A percentile compares a stretch with the other conserved stretches of the same genome.
phyloP scores from a whole-genome alignment of 140 eudicot genomes.

The Bidens hawaiensis region DNA sequence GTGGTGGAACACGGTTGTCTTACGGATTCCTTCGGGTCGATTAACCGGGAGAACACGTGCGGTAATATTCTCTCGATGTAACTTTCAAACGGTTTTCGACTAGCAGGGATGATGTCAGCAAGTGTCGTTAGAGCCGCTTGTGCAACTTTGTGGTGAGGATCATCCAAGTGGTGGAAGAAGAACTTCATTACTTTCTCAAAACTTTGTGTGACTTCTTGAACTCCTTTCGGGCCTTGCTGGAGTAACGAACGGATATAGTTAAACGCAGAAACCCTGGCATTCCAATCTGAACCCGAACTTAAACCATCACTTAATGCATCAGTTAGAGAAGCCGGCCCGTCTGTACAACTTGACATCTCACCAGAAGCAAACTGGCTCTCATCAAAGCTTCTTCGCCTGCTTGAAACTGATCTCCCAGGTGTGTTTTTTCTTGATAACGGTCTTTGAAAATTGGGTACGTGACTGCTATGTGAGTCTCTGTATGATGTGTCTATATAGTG shows the following conservation, averaged over 20 bases:
- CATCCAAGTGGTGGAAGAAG: conserved; percentile 87
- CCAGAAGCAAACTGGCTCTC: conserved; percentile 69
- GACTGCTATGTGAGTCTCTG: conserved; percentile 48
- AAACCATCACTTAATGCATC: conserved; percentile 90
- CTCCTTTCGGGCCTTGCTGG: conserved; percentile 78
- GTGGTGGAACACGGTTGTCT: conserved; percentile 81
- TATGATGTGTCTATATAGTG: conserved; percentile 56
- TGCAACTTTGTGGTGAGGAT: conserved; percentile 98
- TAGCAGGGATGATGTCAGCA: conserved; percentile 86
- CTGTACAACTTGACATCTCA: conserved; percentile 61
- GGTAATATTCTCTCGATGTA: conserved; percentile 91
- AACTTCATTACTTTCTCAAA: conserved; percentile 97
- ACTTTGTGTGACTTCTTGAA: conserved; percentile 82
- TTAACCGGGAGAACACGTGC: conserved; percentile 85
- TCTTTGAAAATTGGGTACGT: conserved; percentile 83
- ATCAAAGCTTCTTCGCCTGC: conserved; percentile 82
- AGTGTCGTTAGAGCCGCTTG: conserved; percentile 93
- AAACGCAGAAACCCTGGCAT: conserved; percentile 94
- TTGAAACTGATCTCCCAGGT: conserved; percentile 62
- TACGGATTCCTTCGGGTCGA: conserved; percentile 87
- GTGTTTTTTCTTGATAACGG: conserved; percentile 74
- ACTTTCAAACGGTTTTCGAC: conserved; percentile 84
- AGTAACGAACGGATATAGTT: conserved; percentile 66
- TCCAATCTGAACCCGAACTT: conserved; percentile 80
- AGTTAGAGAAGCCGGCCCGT: conserved; percentile 71